Evolutionary conservation across 2,329 filamentous ascomycete genomes (phyloP).

Genomic region (Xylaria sp.): DNA sequence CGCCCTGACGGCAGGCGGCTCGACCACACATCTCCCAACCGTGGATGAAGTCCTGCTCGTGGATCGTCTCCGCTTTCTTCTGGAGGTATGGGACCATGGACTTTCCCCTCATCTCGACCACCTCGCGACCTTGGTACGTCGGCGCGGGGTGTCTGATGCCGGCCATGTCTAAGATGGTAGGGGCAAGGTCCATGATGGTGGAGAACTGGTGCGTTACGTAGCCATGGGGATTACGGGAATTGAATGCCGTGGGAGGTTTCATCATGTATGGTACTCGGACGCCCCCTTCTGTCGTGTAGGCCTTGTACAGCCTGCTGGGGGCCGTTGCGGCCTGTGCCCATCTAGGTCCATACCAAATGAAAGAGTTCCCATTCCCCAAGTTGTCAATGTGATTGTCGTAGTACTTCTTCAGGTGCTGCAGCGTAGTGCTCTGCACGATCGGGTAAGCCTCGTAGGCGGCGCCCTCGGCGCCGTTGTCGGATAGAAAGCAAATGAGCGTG

Average conservation of each 20-base stretch:
- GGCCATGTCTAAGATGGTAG: conserved; percentile 44
- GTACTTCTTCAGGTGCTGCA: conserved; percentile 48
- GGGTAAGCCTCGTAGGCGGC: conserved; percentile 54
- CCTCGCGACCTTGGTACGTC: conserved; percentile 36
- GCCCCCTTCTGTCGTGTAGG: conserved; percentile 45
- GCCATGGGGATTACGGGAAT: conserved; percentile 26
- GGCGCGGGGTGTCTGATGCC: conserved; percentile 48
- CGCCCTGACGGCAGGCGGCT: conserved; percentile 33
- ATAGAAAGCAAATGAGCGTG: conserved; percentile 59
- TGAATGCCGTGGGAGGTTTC: conserved; percentile 33
- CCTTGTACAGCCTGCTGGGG: conserved; percentile 35
- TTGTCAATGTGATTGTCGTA: conserved; percentile 55
- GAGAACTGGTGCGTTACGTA: conserved; percentile 47
- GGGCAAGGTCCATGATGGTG: conserved; percentile 47
- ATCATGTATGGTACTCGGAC: conserved; percentile 50
- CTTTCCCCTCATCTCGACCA: conserved; percentile 33
- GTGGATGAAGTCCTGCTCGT: conserved; percentile 35
- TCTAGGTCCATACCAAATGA: conserved; percentile 55
- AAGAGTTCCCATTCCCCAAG: conserved; percentile 51
- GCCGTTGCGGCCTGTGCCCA: conserved; percentile 44
- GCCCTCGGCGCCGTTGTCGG: conserved; percentile 58
- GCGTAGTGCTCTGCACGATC: conserved; percentile 49
- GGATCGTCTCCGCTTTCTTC: conserved; percentile 28
- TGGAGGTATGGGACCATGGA: conserved; percentile 34
- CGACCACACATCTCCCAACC: conserved; percentile 36